Evolutionary conservation across 2,329 filamentous ascomycete species (phyloP).

Genomic region (Graphilbum ipis-grandicollis): DNA sequence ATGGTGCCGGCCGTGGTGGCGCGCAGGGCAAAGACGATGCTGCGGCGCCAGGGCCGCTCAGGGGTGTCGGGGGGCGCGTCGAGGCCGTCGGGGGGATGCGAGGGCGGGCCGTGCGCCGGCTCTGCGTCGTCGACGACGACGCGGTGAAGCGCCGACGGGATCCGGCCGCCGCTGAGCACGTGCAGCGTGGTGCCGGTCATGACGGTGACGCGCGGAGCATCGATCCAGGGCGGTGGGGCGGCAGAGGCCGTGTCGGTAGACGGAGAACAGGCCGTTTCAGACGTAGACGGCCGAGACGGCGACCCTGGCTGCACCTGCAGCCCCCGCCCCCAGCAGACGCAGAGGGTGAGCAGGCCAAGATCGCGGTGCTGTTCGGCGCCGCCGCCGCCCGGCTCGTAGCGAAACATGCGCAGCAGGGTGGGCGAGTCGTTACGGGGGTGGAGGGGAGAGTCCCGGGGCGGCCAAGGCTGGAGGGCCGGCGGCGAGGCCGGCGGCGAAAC

Average conservation of each 20-base stretch:
- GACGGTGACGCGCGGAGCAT: constrained; percentile 8
- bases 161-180: constrained; percentile 6
- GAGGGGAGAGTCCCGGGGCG: background rate
- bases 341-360: constrained; percentile 10
- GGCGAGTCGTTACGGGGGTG: constrained; percentile 8
- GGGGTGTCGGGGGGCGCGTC: too few species aligned
- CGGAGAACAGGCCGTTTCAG: too few species aligned
- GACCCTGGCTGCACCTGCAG: constrained; percentile 8
- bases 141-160: constrained; percentile 9
- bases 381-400: constrained; percentile 9
- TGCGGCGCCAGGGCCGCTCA: too few species aligned
- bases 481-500: too few species aligned
- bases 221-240: constrained; percentile 3
- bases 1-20: constrained; percentile 7
- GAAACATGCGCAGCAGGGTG: constrained; percentile 10
- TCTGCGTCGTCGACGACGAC: constrained; percentile 6
- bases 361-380: constrained; percentile 10
- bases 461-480: too few species aligned
- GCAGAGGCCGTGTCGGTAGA: background rate
- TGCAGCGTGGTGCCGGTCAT: constrained; percentile 10
- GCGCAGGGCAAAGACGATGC: constrained; percentile 11
- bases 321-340: constrained; percentile 9
- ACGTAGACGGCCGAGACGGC: background rate
- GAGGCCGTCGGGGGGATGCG: too few species aligned
- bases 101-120: background rate